phyloP scores from a whole-genome alignment of 1,284 basidiomycete species.

The Hymenochaete sp. region DNA sequence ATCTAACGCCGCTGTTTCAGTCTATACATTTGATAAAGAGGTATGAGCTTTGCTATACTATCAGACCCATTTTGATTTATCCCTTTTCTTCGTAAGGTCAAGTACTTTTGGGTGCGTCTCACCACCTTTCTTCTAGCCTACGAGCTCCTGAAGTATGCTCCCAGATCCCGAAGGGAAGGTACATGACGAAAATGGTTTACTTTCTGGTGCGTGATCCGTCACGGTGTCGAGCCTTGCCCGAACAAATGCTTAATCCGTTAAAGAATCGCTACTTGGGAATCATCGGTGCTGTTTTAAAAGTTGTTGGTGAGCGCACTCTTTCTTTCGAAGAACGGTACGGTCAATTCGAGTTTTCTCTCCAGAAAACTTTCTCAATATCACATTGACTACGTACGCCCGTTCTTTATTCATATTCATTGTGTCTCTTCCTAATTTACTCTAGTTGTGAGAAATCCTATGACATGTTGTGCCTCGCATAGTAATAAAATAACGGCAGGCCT shows the following conservation, averaged over 20 bases:
- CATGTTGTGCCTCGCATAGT: no score
- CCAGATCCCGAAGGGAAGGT: not conserved
- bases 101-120: slow-evolving; percentile 6
- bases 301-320: no score
- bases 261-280: slow-evolving; percentile 9
- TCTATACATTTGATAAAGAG: slow-evolving; percentile 3
- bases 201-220: not conserved
- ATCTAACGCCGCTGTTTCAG: not conserved
- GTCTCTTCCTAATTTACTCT: no score
- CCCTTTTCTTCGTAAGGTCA: not conserved
- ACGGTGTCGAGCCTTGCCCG: no score
- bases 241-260: not conserved
- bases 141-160: not conserved
- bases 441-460: no score
- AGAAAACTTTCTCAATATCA: not conserved
- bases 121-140: not conserved
- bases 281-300: not conserved
- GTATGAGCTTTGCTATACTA: not conserved
- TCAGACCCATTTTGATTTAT: not conserved
- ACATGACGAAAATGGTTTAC: slow-evolving; percentile 1
- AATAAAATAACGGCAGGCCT: no score
- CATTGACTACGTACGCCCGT: no score
- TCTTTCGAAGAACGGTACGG: not conserved
- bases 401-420: no score
- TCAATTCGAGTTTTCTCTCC: not conserved